phyloP scores from a whole-genome alignment of 2,329 filamentous ascomycete genomes.

The Neofusicoccum ribis region DNA sequence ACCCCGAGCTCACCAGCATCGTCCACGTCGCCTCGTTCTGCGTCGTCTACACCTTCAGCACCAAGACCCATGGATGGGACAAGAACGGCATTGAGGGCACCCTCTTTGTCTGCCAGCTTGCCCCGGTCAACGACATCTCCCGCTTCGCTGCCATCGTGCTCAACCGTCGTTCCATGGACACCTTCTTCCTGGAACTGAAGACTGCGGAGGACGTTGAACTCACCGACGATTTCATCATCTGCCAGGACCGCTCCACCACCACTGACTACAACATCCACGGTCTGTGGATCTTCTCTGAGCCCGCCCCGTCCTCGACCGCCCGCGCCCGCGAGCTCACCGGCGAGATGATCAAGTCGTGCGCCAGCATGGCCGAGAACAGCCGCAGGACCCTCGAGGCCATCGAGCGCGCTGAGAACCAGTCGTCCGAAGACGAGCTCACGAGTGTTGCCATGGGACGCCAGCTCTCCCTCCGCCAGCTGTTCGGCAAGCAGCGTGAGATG shows the following conservation, averaged over 20 bases:
- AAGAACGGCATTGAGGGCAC: constrained; percentile 84
- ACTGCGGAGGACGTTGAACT: constrained; percentile 48
- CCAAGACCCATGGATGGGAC: constrained; percentile 70
- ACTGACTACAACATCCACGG: constrained; percentile 52
- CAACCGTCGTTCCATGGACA: constrained; percentile 51
- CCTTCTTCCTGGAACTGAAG: constrained; percentile 46
- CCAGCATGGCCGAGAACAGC: constrained; percentile 52
- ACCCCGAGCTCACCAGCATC: constrained; percentile 71
- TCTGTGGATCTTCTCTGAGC: constrained; percentile 66
- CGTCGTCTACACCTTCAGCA: constrained; percentile 79
- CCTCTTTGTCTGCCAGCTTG: constrained; percentile 77
- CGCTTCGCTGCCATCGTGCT: constrained; percentile 49
- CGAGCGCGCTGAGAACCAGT: constrained; percentile 20
- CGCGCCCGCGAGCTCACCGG: constrained; percentile 54
- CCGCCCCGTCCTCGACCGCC: constrained; percentile 55
- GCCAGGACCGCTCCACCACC: constrained; percentile 48
- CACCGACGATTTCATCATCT: constrained; percentile 60
- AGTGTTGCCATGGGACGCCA: constrained; percentile 54
- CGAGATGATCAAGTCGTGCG: constrained; percentile 57
- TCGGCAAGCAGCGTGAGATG: constrained; percentile 55
- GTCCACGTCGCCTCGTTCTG: constrained; percentile 81
- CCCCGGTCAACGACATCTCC: constrained; percentile 37
- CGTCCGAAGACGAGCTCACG: constrained; percentile 32
- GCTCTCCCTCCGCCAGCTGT: constrained; percentile 54
- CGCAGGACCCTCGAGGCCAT: constrained; percentile 40